Conservation (phyloP, 495 filamentous ascomycete species). For the Trichoderma virens region DNA sequence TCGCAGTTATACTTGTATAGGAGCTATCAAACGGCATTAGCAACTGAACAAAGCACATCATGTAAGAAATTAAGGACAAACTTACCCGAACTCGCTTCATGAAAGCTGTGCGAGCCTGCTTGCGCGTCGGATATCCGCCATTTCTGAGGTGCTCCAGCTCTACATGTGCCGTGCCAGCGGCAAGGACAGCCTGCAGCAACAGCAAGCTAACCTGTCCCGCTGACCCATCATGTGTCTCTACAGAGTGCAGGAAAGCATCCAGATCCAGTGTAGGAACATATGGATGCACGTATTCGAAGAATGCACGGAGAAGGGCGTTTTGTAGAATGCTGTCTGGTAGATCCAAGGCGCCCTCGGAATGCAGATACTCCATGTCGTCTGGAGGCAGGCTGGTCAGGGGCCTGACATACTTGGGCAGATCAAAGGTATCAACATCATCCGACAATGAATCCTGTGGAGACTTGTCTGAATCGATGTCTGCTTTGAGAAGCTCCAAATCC, state of each 20-base stretch:
- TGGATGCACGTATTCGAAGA: not conserved
- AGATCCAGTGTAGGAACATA: not conserved
- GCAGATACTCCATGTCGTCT: not conserved
- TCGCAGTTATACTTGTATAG: constrained; percentile 5
- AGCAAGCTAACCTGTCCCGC: not conserved
- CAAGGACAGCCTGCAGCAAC: not conserved
- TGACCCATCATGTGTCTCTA: not conserved
- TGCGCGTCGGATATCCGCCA: not conserved
- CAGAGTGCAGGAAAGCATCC: not conserved
- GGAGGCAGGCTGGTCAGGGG: not conserved
- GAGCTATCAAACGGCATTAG: not conserved
- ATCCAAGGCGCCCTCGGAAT: not conserved
- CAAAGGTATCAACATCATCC: not conserved
- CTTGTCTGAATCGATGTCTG: not conserved
- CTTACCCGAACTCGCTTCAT: not conserved
- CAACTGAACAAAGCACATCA: not conserved
- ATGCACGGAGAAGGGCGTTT: not conserved
- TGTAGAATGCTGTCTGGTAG: not conserved
- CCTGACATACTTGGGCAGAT: not conserved
- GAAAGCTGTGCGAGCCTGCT: not conserved
- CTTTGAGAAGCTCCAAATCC: not conserved
- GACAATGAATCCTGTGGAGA: not conserved
- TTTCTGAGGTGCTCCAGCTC: not conserved
- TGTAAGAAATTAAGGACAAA: not conserved
- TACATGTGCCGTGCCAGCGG: not conserved